Percentiles rank a stretch among this genome's conserved stretches.
Evolutionary conservation across 441 rosid species (phyloP).

Genomic region (Syzygium syzygioides): DNA sequence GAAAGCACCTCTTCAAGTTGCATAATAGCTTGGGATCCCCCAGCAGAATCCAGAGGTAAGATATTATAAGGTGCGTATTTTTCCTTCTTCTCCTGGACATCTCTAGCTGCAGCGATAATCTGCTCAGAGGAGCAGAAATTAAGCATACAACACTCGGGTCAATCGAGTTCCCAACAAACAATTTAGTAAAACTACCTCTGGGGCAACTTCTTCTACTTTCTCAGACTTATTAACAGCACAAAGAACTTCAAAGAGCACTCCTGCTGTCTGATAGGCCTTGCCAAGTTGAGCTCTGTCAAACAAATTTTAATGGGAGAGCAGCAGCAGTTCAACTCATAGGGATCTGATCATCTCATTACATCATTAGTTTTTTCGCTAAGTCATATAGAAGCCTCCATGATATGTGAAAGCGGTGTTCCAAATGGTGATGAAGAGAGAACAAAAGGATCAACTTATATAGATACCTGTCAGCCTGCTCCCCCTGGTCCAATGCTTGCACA

Average conservation of each 20-base stretch:
- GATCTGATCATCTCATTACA: not conserved
- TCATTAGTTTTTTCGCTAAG: not conserved
- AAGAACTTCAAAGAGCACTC: conserved; percentile 97
- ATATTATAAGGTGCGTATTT: conserved; percentile 94
- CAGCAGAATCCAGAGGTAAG: conserved; percentile 95
- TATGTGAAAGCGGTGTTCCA: not conserved
- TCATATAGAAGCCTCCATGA: not conserved
- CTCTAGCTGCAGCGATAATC: conserved; percentile 98
- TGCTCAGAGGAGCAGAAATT: conserved; percentile 8
- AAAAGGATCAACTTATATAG: not conserved
- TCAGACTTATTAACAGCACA: conserved; percentile 96
- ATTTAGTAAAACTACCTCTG: conserved; percentile 55
- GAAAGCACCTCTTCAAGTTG: conserved; percentile 82
- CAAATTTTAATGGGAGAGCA: conserved; percentile 2
- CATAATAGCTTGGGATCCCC: conserved; percentile 87
- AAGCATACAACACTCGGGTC: not conserved
- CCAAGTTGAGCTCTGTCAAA: conserved; percentile 88
- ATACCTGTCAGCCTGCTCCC: conserved; percentile 97
- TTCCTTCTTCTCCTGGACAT: conserved; percentile 95
- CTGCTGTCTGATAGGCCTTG: conserved; percentile 97
- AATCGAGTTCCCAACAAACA: not conserved
- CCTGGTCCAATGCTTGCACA: conserved; percentile 86
- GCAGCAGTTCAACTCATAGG: not conserved
- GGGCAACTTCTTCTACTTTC: conserved; percentile 98
- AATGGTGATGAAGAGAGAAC: not conserved